A percentile compares a stretch with the other conserved stretches of the same genome.
phyloP scores from a whole-genome alignment of 192 early-diverging fungal species.

The Coemansia sp. region DNA sequence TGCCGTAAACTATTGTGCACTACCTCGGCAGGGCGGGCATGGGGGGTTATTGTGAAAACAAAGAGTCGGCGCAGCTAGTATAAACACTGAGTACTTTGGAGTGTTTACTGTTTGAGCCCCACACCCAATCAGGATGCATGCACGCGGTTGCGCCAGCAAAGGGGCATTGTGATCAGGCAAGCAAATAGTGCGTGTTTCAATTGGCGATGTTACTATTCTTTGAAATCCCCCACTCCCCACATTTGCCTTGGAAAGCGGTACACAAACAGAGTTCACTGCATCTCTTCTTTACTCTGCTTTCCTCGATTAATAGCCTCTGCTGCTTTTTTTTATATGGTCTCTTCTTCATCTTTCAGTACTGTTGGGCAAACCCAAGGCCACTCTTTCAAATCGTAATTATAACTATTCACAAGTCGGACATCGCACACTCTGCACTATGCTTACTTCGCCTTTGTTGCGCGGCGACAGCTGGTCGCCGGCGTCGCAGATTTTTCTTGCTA shows the following conservation, averaged over 20 bases:
- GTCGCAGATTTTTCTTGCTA: conserved; percentile 22
- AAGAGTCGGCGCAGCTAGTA: not conserved
- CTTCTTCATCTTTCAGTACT: not conserved
- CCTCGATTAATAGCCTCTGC: not conserved
- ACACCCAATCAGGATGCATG: not conserved
- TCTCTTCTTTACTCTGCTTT: not conserved
- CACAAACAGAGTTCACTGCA: not conserved
- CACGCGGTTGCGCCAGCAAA: not conserved
- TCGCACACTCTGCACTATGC: conserved; percentile 2
- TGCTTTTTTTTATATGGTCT: not conserved
- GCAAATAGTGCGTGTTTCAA: conserved; percentile 7
- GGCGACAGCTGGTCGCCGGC: conserved; percentile 34
- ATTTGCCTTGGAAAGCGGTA: not conserved
- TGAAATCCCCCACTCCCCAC: not conserved
- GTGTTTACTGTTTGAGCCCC: not conserved
- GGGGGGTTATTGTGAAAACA: not conserved
- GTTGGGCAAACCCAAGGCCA: not conserved
- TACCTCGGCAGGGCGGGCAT: not conserved
- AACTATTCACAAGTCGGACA: not conserved
- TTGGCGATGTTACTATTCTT: not conserved
- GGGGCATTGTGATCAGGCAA: not conserved
- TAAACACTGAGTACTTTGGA: not conserved
- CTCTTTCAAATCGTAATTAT: not conserved
- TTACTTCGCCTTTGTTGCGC: conserved; percentile 25
- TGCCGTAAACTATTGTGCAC: not conserved